Percentiles rank a stretch among this genome's conserved stretches.
phyloP scores from a whole-genome alignment of 2,329 filamentous ascomycete genomes.

The Botryotinia globosa region DNA sequence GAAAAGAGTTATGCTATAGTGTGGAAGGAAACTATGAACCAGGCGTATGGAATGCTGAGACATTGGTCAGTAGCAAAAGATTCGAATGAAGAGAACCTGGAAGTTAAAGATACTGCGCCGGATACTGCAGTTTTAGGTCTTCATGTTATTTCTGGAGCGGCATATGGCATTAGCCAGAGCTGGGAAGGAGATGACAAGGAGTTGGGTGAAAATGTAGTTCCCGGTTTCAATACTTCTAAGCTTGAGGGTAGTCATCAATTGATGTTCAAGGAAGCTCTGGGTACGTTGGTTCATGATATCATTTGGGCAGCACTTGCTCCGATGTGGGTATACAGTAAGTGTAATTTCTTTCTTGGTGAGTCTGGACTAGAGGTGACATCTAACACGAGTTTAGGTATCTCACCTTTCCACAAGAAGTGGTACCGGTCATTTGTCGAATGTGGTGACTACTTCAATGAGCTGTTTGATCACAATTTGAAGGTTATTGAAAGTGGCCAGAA shows the following conservation, averaged over 20 bases:
- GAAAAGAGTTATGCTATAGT: conserved; percentile 71
- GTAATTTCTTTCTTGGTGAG: too few species aligned
- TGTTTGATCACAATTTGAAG: not conserved
- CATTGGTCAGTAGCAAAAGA: conserved; percentile 49
- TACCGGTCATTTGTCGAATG: not conserved
- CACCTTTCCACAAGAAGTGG: not conserved
- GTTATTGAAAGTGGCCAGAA: conserved; percentile 24
- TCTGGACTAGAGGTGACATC: not conserved
- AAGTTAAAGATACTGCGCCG: conserved; percentile 54
- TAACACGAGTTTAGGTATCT: not conserved
- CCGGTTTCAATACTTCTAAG: conserved; percentile 28
- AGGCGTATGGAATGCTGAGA: conserved; percentile 59
- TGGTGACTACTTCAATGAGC: not conserved
- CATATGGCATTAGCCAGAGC: conserved; percentile 61
- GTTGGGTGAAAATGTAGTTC: conserved; percentile 39
- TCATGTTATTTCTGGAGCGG: conserved; percentile 63
- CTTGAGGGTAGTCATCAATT: conserved; percentile 34
- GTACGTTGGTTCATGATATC: not conserved
- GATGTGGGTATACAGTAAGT: conserved; percentile 5
- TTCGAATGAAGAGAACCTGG: conserved; percentile 42
- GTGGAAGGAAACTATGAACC: conserved; percentile 60
- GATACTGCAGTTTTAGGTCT: conserved; percentile 64
- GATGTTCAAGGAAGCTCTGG: not conserved
- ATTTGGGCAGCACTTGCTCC: not conserved
- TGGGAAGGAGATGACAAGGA: conserved; percentile 55